Conservation (phyloP, 345 rosid species). For the Cochlearia excelsa region DNA sequence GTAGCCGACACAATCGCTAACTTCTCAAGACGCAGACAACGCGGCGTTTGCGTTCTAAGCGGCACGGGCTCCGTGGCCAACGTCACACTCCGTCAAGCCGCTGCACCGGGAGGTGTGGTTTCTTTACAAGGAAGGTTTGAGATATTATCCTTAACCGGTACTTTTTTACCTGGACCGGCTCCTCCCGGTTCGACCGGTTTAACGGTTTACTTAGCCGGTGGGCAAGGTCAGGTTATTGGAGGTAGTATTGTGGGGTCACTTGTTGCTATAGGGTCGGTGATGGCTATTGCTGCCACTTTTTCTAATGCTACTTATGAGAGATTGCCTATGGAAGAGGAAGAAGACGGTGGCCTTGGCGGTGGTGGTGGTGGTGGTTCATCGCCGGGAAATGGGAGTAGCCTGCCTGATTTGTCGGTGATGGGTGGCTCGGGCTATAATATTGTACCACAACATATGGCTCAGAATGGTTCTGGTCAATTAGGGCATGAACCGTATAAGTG, state of each 20-base stretch:
- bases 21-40: slow-evolving; percentile 66
- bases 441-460: slow-evolving; percentile 46
- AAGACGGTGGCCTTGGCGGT: slow-evolving; percentile 34
- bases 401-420: slow-evolving; percentile 52
- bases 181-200: slow-evolving; percentile 85
- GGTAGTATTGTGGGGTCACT: slow-evolving; percentile 77
- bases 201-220: slow-evolving; percentile 69
- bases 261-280: slow-evolving; percentile 67
- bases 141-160: slow-evolving; percentile 70
- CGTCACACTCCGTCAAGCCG: slow-evolving; percentile 76
- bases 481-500: slow-evolving; percentile 71
- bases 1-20: slow-evolving; percentile 73
- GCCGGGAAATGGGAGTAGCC: slow-evolving; percentile 44
- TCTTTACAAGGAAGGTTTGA: slow-evolving; percentile 79
- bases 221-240: slow-evolving; percentile 26
- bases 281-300: slow-evolving; percentile 85
- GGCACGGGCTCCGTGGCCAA: slow-evolving; percentile 80
- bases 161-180: slow-evolving; percentile 83
- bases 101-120: slow-evolving; percentile 69
- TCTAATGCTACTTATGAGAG: slow-evolving; percentile 83
- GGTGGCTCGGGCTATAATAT: slow-evolving; percentile 39
- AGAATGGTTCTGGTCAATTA: slow-evolving; percentile 47
- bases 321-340: slow-evolving; percentile 72
- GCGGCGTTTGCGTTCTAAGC: slow-evolving; percentile 78
- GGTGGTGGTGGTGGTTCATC: slow-evolving; percentile 48